Percentiles rank a stretch among this genome's conserved stretches.
Evolutionary conservation across 129 eudicot genomes (phyloP).

Genomic region (Chrysanthemum makinoi): DNA sequence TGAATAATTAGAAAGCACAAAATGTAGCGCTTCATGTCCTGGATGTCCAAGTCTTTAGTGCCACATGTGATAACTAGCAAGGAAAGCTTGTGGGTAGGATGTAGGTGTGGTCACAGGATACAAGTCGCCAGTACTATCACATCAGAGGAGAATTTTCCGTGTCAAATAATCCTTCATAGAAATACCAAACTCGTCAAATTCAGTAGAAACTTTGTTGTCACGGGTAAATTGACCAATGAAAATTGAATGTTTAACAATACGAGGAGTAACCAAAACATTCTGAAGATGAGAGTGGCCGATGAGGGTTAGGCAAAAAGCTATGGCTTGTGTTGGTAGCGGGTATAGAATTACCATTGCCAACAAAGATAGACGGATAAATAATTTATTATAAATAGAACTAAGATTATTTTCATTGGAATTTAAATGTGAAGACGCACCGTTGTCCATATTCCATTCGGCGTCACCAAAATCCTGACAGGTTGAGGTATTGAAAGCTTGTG

Average conservation of each 20-base stretch:
- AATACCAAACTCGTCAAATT: too few relatives aligned
- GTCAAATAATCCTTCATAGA: not conserved
- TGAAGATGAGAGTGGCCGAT: too few relatives aligned
- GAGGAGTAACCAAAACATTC: too few relatives aligned
- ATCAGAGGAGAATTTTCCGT: not conserved
- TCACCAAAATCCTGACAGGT: not conserved
- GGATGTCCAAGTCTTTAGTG: not conserved
- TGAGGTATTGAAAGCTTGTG: not conserved
- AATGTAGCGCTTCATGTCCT: not conserved
- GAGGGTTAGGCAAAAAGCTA: too few relatives aligned
- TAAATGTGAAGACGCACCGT: not conserved
- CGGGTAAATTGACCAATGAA: too few relatives aligned
- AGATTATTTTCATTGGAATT: not conserved
- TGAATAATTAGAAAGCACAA: not conserved
- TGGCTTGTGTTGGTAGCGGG: too few relatives aligned
- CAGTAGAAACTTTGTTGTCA: too few relatives aligned
- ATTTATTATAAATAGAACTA: not conserved
- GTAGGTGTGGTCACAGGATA: not conserved
- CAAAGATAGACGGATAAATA: not conserved
- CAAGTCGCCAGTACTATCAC: not conserved
- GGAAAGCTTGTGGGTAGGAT: not conserved
- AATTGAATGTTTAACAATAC: too few relatives aligned
- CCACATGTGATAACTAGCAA: not conserved
- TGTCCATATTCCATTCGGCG: not conserved
- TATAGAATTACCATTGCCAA: too few relatives aligned